Conservation (phyloP, 2,329 filamentous ascomycete genomes). For the Fusarium avenaceum region DNA sequence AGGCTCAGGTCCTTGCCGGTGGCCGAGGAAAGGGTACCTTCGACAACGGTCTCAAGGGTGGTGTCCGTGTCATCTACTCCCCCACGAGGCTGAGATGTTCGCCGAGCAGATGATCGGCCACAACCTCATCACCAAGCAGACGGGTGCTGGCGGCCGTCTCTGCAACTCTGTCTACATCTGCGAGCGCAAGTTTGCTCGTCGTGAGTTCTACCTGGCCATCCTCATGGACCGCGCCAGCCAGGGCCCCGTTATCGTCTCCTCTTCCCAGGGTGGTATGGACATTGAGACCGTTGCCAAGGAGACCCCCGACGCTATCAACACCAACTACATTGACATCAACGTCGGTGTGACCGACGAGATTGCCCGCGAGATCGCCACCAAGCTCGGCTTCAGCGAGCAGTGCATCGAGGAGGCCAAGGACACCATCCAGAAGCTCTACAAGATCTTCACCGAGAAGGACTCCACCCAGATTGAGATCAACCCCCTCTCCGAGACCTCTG, state of each 20-base stretch:
- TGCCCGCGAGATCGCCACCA: constrained; percentile 86
- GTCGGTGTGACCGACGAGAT: constrained; percentile 95
- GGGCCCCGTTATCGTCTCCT: constrained; percentile 94
- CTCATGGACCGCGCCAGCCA: constrained; percentile 97
- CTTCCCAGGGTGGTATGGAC: constrained; percentile 98
- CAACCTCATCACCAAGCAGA: constrained; percentile 99
- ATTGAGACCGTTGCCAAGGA: constrained; percentile 99
- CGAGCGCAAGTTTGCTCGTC: constrained; percentile 98
- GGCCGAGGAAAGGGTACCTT: constrained; percentile 98
- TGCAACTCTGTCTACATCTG: constrained; percentile 99
- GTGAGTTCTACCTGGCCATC: constrained; percentile 98
- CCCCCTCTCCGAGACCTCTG: constrained; percentile 96
- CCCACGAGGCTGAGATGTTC: constrained; percentile 96
- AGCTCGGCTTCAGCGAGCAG: constrained; percentile 97
- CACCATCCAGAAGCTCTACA: constrained; percentile 99
- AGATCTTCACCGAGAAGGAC: constrained; percentile 98
- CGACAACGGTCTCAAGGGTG: constrained; percentile 98
- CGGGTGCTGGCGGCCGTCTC: constrained; percentile 89
- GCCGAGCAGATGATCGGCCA: constrained; percentile 99
- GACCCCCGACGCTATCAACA: constrained; percentile 94
- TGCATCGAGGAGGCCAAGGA: constrained; percentile 95
- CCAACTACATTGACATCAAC: constrained; percentile 94
- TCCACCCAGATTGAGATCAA: constrained; percentile 99
- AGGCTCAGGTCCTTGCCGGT: constrained; percentile 98
- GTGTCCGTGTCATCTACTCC: constrained; percentile 99